These are phyloP conservation scores for Dicorynia guianensis DNA, from an alignment of 306 rosid genomes.

Conservation along the genomic window DNA sequence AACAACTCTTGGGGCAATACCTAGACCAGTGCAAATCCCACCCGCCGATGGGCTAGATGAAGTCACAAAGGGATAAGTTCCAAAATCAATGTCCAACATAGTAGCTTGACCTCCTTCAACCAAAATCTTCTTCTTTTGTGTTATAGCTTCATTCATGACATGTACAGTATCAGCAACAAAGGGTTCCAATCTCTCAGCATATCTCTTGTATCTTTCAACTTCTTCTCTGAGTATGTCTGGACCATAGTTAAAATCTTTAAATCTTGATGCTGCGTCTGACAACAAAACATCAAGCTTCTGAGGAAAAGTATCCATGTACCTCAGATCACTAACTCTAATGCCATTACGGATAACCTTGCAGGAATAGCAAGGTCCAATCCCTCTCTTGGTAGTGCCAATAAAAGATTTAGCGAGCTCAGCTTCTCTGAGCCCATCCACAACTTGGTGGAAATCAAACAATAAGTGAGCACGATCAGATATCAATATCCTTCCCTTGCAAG, in stretches of 20 bases:
- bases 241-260: conserved; percentile 72
- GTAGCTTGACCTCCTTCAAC: conserved; percentile 99
- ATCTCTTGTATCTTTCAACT: conserved; percentile 89
- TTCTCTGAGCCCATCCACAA: conserved; percentile 89
- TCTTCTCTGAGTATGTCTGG: conserved; percentile 80
- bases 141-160: conserved; percentile 82
- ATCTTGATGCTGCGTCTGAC: conserved; percentile 80
- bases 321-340: conserved; percentile 85
- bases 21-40: conserved; percentile 97
- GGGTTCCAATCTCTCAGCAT: conserved; percentile 93
- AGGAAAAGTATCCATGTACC: conserved; percentile 89
- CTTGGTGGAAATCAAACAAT: conserved; percentile 92
- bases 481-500: conserved; percentile 91
- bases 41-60: conserved; percentile 99
- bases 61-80: conserved; percentile 96
- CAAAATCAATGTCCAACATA: conserved; percentile 96
- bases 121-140: conserved; percentile 79
- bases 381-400: conserved; percentile 98
- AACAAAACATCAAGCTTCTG: conserved; percentile 83
- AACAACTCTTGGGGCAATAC: conserved; percentile 86
- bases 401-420: conserved; percentile 89
- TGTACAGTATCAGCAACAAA: conserved; percentile 83
- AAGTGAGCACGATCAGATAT: conserved; percentile 94
- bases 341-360: conserved; percentile 92
- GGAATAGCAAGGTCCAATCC: conserved; percentile 95